These are phyloP conservation scores for Fraxinus platypoda DNA, from an alignment of 305 asterid genomes.

Conservation along the genomic window DNA sequence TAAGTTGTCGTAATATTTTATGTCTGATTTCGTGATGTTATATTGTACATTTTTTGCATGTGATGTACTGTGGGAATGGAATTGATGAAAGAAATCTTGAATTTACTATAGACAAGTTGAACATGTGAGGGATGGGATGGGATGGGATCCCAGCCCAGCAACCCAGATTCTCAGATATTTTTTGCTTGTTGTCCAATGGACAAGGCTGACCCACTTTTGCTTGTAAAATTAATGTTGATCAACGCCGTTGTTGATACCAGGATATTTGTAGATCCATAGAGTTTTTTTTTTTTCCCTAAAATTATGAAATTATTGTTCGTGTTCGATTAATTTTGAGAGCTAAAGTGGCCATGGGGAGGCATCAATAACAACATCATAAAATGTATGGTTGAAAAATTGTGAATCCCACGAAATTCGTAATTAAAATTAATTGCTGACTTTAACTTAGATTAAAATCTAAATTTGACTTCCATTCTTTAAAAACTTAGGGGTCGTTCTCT, in stretches of 20 bases:
- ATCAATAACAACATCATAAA: neutral
- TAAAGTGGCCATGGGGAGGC: neutral
- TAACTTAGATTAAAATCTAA: no score
- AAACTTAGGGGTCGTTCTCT: no score
- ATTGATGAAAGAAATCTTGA: neutral
- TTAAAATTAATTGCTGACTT: no score
- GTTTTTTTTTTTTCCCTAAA: neutral
- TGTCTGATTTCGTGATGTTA: neutral
- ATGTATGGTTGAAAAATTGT: no score
- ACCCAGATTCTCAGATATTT: neutral
- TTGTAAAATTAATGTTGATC: neutral
- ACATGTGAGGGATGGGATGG: neutral
- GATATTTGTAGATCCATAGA: neutral
- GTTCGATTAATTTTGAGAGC: neutral
- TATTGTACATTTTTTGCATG: neutral
- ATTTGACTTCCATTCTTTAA: no score
- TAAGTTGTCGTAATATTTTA: neutral
- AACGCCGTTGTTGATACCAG: neutral
- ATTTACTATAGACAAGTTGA: neutral
- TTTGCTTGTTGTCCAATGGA: neutral
- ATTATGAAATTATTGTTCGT: neutral
- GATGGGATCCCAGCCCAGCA: neutral
- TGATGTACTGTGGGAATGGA: neutral
- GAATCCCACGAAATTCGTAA: no score
- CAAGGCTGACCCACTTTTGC: neutral